These are phyloP conservation scores for Alternaria hordeiaustralica DNA, from an alignment of 2,329 filamentous ascomycete species.

Conservation along the genomic window DNA sequence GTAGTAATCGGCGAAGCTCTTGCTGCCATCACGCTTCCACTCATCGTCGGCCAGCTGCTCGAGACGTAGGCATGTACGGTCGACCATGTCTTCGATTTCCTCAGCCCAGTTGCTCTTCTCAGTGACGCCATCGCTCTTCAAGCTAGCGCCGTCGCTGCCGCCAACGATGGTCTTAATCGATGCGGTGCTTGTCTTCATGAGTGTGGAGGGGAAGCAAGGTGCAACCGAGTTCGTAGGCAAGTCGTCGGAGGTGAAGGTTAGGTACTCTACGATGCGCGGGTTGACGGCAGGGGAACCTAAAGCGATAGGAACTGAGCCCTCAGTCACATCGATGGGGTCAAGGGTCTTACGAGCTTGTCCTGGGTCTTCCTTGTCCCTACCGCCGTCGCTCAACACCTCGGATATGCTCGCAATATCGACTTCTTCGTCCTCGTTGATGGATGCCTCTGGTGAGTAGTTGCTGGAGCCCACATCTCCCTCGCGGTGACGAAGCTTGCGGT, in stretches of 20 bases:
- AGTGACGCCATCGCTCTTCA: constrained; percentile 35
- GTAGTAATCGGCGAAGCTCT: constrained; percentile 34
- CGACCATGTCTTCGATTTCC: constrained; percentile 36
- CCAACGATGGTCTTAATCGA: constrained; percentile 13
- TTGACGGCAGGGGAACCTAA: constrained; percentile 37
- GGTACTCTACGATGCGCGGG: constrained; percentile 37
- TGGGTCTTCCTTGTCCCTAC: constrained; percentile 11
- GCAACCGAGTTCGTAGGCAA: constrained; percentile 28
- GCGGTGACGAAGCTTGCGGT: constrained; percentile 16
- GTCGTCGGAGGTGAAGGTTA: constrained; percentile 37
- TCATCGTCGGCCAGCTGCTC: constrained; percentile 46
- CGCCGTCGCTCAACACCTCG: constrained; percentile 25
- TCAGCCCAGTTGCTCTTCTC: constrained; percentile 46
- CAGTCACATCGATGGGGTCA: constrained; percentile 6
- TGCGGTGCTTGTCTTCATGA: constrained; percentile 16
- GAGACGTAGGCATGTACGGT: constrained; percentile 29
- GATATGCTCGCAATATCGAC: constrained; percentile 22
- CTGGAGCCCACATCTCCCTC: constrained; percentile 27
- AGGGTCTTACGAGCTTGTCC: constrained; percentile 18
- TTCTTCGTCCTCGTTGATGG: constrained; percentile 25
- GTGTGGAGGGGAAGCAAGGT: constrained; percentile 20
- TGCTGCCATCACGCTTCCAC: constrained; percentile 19
- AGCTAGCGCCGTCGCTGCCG: constrained; percentile 17
- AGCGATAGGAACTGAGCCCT: constrained; percentile 31
- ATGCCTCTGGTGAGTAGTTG: constrained; percentile 24